A percentile compares a stretch with the other conserved stretches of the same genome.
These are phyloP conservation scores for Ogataea pilisensis DNA, from an alignment of 805 yeast genomes.

Conservation along the genomic window DNA sequence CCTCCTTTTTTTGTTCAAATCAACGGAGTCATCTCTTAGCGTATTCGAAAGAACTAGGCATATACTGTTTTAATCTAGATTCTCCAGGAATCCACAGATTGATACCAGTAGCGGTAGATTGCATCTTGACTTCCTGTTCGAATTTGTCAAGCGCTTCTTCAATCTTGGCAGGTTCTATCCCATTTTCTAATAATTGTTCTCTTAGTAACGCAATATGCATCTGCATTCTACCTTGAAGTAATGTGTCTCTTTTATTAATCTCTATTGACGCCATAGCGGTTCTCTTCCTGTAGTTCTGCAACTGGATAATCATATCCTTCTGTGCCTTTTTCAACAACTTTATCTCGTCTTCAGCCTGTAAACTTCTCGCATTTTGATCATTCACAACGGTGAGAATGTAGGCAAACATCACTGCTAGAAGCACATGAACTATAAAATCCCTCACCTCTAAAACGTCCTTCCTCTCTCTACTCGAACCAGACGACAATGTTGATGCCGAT, in stretches of 20 bases:
- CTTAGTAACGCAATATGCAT: conserved; percentile 64
- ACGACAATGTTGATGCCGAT: background rate
- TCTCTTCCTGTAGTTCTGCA: conserved; percentile 46
- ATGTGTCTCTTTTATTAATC: conserved; percentile 45
- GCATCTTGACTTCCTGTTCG: conserved; percentile 55
- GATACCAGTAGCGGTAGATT: conserved; percentile 50
- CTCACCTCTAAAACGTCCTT: no score
- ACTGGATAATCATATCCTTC: conserved; percentile 42
- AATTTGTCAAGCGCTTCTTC: conserved; percentile 52
- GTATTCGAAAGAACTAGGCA: conserved; percentile 63
- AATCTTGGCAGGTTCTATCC: conserved; percentile 53
- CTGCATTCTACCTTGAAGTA: conserved; percentile 54
- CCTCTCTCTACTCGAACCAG: no score
- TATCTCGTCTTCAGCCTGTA: conserved; percentile 20
- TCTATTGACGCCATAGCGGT: conserved; percentile 47
- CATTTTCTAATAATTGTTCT: conserved; percentile 54
- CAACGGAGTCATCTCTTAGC: conserved; percentile 43
- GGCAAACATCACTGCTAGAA: no score
- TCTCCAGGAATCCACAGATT: conserved; percentile 61
- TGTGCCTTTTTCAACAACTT: conserved; percentile 22
- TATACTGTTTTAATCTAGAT: conserved; percentile 41
- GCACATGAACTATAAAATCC: no score
- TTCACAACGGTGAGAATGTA: background rate
- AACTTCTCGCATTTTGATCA: conserved; percentile 1
- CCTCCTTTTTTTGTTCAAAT: no score